Base-by-base conservation (phyloP, 805 yeast genomes). In the Cyberlindnera nakhonratchasimensis region DNA sequence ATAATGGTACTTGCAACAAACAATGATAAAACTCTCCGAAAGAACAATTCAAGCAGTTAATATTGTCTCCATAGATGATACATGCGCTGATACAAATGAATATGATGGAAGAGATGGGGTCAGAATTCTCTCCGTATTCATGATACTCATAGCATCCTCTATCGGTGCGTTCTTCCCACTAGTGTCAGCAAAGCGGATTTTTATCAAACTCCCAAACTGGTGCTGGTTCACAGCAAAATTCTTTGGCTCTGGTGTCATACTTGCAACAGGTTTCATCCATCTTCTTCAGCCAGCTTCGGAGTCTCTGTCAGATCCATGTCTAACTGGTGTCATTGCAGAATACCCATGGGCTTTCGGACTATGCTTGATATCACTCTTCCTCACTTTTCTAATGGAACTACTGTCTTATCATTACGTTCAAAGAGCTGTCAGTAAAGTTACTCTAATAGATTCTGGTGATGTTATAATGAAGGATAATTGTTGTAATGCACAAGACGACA, bases 211-310 rank as follows among this genome's bases (percentile, higher is more conserved):
- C 45, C 88, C 88, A 1, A 54, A 70, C 12, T 72, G 78, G 77
- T 72, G 79, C 48, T 82, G 82, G 62, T 80, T 82, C 58, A 59
- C 79, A 36, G 80, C 86, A 37, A 84, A 82, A 54, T 84, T 73
- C 63, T 86, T 86, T 58, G 95, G 95, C 47, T 81, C 90, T 3
- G 95, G 95, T 42, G 91, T 86, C 37, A 86, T 86, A 54, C 72
- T 86, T 11, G 86, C 91, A 11, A 86, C 95, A 1, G 86, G 90
- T 0, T 83, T 86, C 53, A 79, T 86, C 23, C 95, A 86, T 65
- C 65, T 86, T 46, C 63, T 86, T 45, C 71, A 76, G 47, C 91
- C 88, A 0, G 91, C 93, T 4, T 61, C 70, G 43, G 84, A 80
- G 9, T 70, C 77, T 2, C 65, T 85, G 34, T 55, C 70, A 1